Percentiles rank a stretch among this genome's conserved stretches.
Conservation (phyloP, 495 filamentous ascomycete species). For the Trichoderma virens region DNA sequence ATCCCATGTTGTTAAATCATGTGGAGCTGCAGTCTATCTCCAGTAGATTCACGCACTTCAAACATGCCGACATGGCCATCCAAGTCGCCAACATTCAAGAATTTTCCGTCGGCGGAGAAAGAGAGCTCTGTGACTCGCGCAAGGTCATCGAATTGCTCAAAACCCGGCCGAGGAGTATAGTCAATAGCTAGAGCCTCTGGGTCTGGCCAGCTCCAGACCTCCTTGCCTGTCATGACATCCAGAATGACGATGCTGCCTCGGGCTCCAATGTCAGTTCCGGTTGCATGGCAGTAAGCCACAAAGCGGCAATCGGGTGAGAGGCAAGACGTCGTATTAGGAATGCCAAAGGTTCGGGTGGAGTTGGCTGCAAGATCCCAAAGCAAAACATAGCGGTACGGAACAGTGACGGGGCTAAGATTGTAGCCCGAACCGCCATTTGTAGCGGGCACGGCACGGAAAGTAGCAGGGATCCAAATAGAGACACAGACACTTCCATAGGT, state of each 20-base stretch:
- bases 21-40: background rate
- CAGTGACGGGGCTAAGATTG: slow-evolving; percentile 23
- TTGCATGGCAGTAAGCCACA: slow-evolving; percentile 25
- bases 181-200: slow-evolving; percentile 19
- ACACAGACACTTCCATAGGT: slow-evolving; percentile 27
- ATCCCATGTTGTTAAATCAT: background rate
- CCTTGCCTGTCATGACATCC: slow-evolving; percentile 25
- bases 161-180: slow-evolving; percentile 13
- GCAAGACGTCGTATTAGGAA: slow-evolving; percentile 26
- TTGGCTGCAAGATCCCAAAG: slow-evolving; percentile 28
- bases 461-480: slow-evolving; percentile 30
- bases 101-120: slow-evolving; percentile 26
- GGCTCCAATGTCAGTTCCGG: slow-evolving; percentile 23
- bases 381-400: slow-evolving; percentile 24
- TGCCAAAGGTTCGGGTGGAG: slow-evolving; percentile 27
- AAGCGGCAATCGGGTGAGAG: slow-evolving; percentile 29
- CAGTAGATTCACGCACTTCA: slow-evolving; percentile 21
- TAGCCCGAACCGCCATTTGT: slow-evolving; percentile 19
- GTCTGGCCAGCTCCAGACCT: slow-evolving; percentile 30
- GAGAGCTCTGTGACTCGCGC: slow-evolving; percentile 24
- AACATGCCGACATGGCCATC: slow-evolving; percentile 23
- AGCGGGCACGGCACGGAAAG: slow-evolving; percentile 24
- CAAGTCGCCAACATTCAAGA: slow-evolving; percentile 24
- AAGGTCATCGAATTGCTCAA: slow-evolving; percentile 22
- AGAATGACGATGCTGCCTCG: slow-evolving; percentile 23